phyloP scores from a whole-genome alignment of 345 rosid genomes.

The Hevea brasiliensis region DNA sequence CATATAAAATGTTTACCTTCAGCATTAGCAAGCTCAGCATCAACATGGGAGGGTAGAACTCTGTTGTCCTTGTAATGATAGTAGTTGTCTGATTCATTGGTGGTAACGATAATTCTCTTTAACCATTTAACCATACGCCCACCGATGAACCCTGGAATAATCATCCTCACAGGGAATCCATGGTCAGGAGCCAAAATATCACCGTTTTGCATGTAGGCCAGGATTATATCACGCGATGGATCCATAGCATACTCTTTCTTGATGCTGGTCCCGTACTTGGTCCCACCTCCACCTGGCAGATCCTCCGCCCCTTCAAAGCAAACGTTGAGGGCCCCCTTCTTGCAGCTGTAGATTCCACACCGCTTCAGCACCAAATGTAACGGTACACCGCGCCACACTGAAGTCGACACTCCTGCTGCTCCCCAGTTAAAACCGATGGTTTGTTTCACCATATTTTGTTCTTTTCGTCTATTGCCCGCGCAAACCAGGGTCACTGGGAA shows the following conservation, averaged over 20 bases:
- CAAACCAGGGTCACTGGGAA: conserved; percentile 80
- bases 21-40: conserved; percentile 80
- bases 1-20: conserved; percentile 49
- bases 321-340: conserved; percentile 68
- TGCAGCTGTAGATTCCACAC: conserved; percentile 64
- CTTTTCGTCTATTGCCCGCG: conserved; percentile 91
- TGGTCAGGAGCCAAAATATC: conserved; percentile 79
- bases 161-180: conserved; percentile 81
- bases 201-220: conserved; percentile 97
- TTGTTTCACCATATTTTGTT: conserved; percentile 85
- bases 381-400: conserved; percentile 83
- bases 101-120: conserved; percentile 70
- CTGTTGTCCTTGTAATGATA: conserved; percentile 83
- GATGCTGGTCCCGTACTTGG: conserved; percentile 87
- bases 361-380: conserved; percentile 59
- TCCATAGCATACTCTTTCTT: conserved; percentile 73
- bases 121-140: conserved; percentile 98
- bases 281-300: conserved; percentile 92
- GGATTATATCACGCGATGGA: conserved; percentile 69
- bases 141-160: conserved; percentile 88
- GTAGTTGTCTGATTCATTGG: conserved; percentile 66
- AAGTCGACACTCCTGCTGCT: conserved; percentile 70
- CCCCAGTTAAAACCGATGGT: conserved; percentile 97
- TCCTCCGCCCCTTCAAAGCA: conserved; percentile 96
- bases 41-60: conserved; percentile 85